A percentile compares a stretch with the other conserved stretches of the same genome.
Evolutionary conservation across 2,329 filamentous ascomycete genomes (phyloP).

Genomic region (Coleophoma cylindrospora): DNA sequence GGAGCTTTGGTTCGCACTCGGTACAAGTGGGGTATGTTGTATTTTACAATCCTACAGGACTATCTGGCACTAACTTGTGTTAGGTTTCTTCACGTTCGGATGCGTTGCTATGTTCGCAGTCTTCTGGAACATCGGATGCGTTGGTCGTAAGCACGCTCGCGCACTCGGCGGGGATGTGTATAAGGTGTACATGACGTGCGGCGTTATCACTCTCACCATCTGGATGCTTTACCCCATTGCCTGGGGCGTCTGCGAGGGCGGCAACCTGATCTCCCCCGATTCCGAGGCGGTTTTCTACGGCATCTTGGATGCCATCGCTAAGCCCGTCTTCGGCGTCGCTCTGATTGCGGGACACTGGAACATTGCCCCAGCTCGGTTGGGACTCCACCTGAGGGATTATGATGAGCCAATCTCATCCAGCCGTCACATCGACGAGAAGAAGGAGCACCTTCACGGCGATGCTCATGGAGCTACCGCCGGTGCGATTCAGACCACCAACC

Average conservation of each 20-base stretch:
- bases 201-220: constrained; percentile 42
- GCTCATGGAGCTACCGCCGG: no score
- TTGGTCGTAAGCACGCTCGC: not conserved
- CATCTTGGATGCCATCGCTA: constrained; percentile 56
- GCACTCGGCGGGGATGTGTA: not conserved
- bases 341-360: not conserved
- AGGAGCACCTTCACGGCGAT: no score
- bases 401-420: not conserved
- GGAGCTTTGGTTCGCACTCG: not conserved
- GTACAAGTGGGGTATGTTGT: not conserved
- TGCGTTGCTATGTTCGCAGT: not conserved
- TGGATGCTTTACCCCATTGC: constrained; percentile 59
- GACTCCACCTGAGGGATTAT: not conserved
- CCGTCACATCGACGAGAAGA: no score
- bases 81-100: not conserved
- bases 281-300: constrained; percentile 64
- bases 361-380: not conserved
- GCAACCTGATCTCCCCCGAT: constrained; percentile 58
- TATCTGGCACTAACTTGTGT: not conserved
- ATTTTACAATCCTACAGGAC: not conserved
- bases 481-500: no score
- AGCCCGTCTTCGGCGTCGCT: constrained; percentile 42
- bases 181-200: not conserved
- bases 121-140: not conserved
- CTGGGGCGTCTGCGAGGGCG: constrained; percentile 57